These are phyloP conservation scores for Cladophialophora immunda DNA, from an alignment of 2,329 filamentous ascomycete genomes.

Conservation along the genomic window DNA sequence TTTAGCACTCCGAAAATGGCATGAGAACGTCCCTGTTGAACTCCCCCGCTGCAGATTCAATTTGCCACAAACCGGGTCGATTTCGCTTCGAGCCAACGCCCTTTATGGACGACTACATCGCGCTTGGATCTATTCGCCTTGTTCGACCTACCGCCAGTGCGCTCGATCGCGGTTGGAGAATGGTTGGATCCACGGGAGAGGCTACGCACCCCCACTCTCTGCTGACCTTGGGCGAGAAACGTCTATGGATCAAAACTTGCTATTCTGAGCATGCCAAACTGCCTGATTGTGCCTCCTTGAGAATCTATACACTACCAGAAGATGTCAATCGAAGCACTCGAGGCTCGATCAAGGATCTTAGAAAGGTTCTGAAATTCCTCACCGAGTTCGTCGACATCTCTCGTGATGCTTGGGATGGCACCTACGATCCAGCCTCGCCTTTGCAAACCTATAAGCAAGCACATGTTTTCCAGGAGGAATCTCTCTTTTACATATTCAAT, in stretches of 20 bases:
- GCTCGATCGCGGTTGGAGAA: constrained; percentile 21
- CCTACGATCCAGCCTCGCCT: constrained; percentile 33
- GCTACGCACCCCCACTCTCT: constrained; percentile 28
- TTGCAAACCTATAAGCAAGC: constrained; percentile 33
- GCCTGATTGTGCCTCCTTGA: constrained; percentile 41
- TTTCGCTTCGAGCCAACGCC: background rate
- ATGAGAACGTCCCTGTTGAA: background rate
- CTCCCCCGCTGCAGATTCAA: background rate
- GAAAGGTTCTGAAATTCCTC: constrained; percentile 49
- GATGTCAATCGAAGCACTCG: constrained; percentile 49
- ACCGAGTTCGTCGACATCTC: constrained; percentile 53
- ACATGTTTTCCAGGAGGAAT: constrained; percentile 49
- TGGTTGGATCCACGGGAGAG: constrained; percentile 30
- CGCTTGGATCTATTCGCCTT: constrained; percentile 40
- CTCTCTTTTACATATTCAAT: constrained; percentile 61
- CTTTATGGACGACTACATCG: constrained; percentile 32
- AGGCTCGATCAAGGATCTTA: constrained; percentile 46
- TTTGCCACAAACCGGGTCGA: background rate
- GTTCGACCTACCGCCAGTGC: constrained; percentile 9
- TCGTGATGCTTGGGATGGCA: constrained; percentile 50
- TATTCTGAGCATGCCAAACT: constrained; percentile 35
- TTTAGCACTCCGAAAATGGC: background rate
- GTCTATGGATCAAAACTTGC: constrained; percentile 49
- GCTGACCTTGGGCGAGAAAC: constrained; percentile 42
- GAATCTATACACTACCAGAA: constrained; percentile 53